Evolutionary conservation across 768 basidiomycete species (phyloP).

Genomic region (Dendrothele bispora): DNA sequence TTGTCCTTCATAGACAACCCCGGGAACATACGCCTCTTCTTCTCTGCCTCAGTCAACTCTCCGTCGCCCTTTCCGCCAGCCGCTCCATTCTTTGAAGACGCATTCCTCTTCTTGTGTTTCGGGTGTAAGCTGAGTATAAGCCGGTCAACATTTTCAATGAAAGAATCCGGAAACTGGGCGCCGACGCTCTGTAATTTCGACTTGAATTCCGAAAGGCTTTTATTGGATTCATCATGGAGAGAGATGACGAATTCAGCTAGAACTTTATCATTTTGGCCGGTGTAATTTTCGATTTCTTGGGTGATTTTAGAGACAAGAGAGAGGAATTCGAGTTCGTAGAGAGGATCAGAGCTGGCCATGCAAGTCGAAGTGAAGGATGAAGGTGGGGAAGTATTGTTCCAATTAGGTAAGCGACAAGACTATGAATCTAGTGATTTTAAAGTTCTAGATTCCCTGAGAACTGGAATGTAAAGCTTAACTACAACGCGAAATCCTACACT

Average conservation of each 20-base stretch:
- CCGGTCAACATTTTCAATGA: slow-evolving; percentile 91
- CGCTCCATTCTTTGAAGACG: slow-evolving; percentile 36
- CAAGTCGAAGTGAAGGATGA: slow-evolving; percentile 3
- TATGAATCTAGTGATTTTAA: background rate
- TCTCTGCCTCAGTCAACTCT: slow-evolving; percentile 62
- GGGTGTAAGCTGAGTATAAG: slow-evolving; percentile 94
- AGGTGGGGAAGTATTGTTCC: background rate
- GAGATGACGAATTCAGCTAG: slow-evolving; percentile 93
- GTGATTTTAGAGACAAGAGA: slow-evolving; percentile 90
- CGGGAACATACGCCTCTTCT: slow-evolving; percentile 85
- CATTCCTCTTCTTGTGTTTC: slow-evolving; percentile 82
- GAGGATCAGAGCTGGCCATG: slow-evolving; percentile 74
- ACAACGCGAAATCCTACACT: background rate
- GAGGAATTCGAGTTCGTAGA: slow-evolving; percentile 91
- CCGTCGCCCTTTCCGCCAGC: slow-evolving; percentile 27
- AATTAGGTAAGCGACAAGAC: background rate
- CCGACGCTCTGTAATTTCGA: slow-evolving; percentile 71
- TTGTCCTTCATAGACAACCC: slow-evolving; percentile 83
- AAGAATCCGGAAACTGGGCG: slow-evolving; percentile 85
- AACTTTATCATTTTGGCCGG: slow-evolving; percentile 84
- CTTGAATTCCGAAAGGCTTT: slow-evolving; percentile 78
- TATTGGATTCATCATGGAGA: slow-evolving; percentile 81
- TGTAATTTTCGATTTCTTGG: slow-evolving; percentile 90
- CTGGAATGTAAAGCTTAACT: no score
- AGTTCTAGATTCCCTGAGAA: no score